These are phyloP conservation scores for Artomyces pyxidatus DNA, from an alignment of 768 basidiomycete species.

Conservation along the genomic window DNA sequence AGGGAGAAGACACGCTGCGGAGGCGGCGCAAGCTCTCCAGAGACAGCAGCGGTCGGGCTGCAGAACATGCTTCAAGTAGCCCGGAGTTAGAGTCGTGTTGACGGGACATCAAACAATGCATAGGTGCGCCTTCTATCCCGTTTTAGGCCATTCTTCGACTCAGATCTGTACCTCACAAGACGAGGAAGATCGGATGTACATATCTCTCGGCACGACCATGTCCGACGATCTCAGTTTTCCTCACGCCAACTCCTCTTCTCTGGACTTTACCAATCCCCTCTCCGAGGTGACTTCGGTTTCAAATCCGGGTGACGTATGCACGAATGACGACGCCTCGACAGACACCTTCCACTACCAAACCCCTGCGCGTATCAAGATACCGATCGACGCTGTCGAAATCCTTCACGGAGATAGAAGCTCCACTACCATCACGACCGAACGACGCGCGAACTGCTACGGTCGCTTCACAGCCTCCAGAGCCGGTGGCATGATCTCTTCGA, in stretches of 20 bases:
- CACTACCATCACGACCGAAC: constrained; percentile 53
- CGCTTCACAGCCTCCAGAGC: constrained; percentile 23
- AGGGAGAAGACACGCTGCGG: constrained; percentile 51
- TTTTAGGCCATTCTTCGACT: too few relatives aligned
- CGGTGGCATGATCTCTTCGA: constrained; percentile 21
- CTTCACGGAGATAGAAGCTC: constrained; percentile 62
- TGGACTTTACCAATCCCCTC: constrained; percentile 10
- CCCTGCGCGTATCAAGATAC: constrained; percentile 50
- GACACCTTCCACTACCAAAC: constrained; percentile 56
- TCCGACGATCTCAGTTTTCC: constrained; percentile 9
- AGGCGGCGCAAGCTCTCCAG: constrained; percentile 50
- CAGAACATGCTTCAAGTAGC: constrained; percentile 7
- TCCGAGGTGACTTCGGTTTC: constrained; percentile 16
- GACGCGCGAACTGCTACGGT: constrained; percentile 20
- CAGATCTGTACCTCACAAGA: background rate
- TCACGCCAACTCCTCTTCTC: constrained; percentile 8
- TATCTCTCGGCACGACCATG: constrained; percentile 10
- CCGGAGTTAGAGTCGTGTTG: constrained; percentile 9
- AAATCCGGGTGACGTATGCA: constrained; percentile 30
- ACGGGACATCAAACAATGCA: background rate
- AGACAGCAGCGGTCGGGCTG: constrained; percentile 30
- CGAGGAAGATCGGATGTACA: constrained; percentile 20
- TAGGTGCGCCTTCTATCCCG: too few relatives aligned
- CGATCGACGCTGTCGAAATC: constrained; percentile 53
- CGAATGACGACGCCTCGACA: constrained; percentile 54